Evolutionary conservation across 805 yeast genomes (phyloP).

Genomic region (Candida multigemmis): DNA sequence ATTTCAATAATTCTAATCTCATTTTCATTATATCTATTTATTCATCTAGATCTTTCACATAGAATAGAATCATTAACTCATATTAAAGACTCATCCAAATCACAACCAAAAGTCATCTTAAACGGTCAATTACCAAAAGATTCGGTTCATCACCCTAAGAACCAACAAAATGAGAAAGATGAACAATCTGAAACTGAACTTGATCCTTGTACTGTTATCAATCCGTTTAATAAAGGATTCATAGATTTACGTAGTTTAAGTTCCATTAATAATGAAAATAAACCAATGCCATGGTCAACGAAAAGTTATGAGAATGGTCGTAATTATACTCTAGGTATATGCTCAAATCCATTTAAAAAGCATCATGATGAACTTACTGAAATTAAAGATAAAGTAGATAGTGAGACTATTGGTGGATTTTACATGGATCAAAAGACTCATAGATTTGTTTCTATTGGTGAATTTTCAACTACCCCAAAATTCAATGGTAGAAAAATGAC

Average conservation of each 20-base stretch:
- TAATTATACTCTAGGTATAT: conserved; percentile 53
- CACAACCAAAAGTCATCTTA: not conserved
- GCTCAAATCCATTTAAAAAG: conserved; percentile 38
- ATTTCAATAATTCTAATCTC: no score
- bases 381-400: conserved; percentile 32
- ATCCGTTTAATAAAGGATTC: conserved; percentile 37
- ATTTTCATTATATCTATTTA: no score
- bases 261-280: conserved; percentile 37
- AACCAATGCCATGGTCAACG: conserved; percentile 50
- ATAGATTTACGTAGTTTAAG: conserved; percentile 44
- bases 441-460: conserved; percentile 41
- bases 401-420: conserved; percentile 33
- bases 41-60: no score
- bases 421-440: conserved; percentile 28
- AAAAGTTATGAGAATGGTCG: conserved; percentile 60
- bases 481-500: conserved; percentile 67
- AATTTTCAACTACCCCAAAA: conserved; percentile 48
- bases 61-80: no score
- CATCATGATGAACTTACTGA: conserved; percentile 25
- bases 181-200: conserved; percentile 4
- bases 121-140: conserved; percentile 1
- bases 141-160: conserved; percentile 1
- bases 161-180: conserved; percentile 3
- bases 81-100: not conserved
- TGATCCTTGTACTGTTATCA: conserved; percentile 30